These are phyloP conservation scores for Trichomonascaceae sp. DNA, from an alignment of 1,139 yeast genomes.

Conservation along the genomic window DNA sequence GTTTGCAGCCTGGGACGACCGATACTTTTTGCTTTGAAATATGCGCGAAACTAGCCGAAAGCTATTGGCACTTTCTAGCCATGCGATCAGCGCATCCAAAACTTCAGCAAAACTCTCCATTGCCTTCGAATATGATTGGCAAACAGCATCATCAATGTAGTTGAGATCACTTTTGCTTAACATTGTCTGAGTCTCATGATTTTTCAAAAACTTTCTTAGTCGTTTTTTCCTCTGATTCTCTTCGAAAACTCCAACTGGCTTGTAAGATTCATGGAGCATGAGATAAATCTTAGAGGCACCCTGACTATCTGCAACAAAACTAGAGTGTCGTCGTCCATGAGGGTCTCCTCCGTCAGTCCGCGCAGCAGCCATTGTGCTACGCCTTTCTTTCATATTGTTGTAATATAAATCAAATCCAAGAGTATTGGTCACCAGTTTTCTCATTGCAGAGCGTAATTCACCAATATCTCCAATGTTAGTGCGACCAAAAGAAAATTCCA, in stretches of 20 bases:
- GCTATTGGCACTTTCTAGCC: conserved; percentile 22
- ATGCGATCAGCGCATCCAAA: conserved; percentile 13
- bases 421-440: conserved; percentile 14
- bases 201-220: conserved; percentile 7
- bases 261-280: conserved; percentile 16
- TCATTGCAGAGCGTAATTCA: conserved; percentile 14
- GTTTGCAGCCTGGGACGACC: conserved; percentile 9
- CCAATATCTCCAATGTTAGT: conserved; percentile 22
- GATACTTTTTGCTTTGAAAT: conserved; percentile 8
- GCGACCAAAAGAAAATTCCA: conserved; percentile 24
- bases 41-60: conserved; percentile 12
- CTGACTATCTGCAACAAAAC: neutral
- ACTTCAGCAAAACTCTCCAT: conserved; percentile 15
- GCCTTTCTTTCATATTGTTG: conserved; percentile 16
- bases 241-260: conserved; percentile 19
- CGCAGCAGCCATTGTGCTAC: conserved; percentile 8
- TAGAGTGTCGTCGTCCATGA: neutral
- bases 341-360: neutral
- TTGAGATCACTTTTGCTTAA: conserved; percentile 21
- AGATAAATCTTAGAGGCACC: conserved; percentile 13
- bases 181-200: conserved; percentile 6
- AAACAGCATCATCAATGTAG: conserved; percentile 13
- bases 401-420: conserved; percentile 18
- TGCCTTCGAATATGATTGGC: conserved; percentile 13
- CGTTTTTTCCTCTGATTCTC: conserved; percentile 9